Percentiles rank a stretch among this genome's conserved stretches.
Evolutionary conservation across 148 eudicot genomes (phyloP).

Genomic region (Beta vulgaris): DNA sequence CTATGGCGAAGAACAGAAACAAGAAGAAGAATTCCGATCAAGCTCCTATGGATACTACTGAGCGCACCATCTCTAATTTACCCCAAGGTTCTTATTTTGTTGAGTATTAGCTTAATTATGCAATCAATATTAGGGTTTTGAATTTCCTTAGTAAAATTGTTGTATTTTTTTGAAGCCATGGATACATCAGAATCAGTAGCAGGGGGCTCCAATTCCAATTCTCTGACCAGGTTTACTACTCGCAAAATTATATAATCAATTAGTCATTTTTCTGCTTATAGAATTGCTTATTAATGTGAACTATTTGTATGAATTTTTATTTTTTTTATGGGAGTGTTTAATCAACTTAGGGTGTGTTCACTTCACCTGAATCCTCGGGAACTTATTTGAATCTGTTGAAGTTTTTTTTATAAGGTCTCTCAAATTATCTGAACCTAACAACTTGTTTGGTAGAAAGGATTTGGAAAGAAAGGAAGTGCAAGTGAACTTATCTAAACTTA

Average conservation of each 20-base stretch:
- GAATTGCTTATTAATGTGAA: not conserved
- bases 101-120: not conserved
- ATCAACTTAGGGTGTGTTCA: no score
- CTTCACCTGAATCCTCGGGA: no score
- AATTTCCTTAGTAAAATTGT: not conserved
- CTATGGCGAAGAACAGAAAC: slow-evolving; percentile 75
- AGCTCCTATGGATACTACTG: slow-evolving; percentile 45
- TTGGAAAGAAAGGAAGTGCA: no score
- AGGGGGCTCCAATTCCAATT: slow-evolving; percentile 13
- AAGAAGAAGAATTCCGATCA: slow-evolving; percentile 46
- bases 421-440: no score
- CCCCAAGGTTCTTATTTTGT: slow-evolving; percentile 41
- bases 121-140: not conserved
- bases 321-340: no score
- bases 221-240: slow-evolving; percentile 33
- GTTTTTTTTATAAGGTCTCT: no score
- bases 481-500: no score
- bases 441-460: no score
- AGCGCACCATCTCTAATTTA: slow-evolving; percentile 20
- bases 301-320: no score
- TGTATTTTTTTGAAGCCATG: slow-evolving; percentile 44
- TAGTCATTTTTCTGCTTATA: not conserved
- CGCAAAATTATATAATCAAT: no score
- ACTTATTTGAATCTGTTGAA: no score
- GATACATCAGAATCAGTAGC: slow-evolving; percentile 55